Evolutionary conservation across 1,139 yeast genomes (phyloP), one percentile per base, ranked within the genome.

Genomic region (Kluyveromyces sp.): DNA sequence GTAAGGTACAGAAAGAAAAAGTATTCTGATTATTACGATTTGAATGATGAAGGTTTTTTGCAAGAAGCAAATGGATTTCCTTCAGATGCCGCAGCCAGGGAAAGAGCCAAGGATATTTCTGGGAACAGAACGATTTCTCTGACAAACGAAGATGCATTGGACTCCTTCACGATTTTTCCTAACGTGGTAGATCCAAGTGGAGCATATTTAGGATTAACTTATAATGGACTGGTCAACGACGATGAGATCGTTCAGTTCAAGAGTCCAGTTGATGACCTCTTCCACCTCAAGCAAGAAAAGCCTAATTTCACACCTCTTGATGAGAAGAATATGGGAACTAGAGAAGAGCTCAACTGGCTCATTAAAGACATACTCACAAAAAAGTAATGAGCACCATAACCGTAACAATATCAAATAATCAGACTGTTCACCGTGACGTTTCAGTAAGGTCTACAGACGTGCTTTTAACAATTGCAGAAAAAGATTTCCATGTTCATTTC

Each of bases 281-380:
- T 58, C 9, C 54, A 55, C 28, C 58, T 62, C 45, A 45, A 48
- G 20, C 54, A 53, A 7, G 62, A 54, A 32, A 58, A 54, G 42
- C 66, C 65, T 7, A 49, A 53, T 26, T 57, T 56, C 40, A 57
- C 61, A 1, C 62, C 66, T 3, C 38, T 53, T 7, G 63, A 58
- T 41, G 64, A 58, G 29, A 53, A 56, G 43, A 77, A 75, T 55
- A 65, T 77, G 33, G 89, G 89, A 4, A 70, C 81, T 0, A 72
- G 77, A 20, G 83, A 81, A 49, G 94, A 83, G 57, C 66, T 83
- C 49, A 77, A 79, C 53, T 78, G 87, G 84, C 68, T 83, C 42
- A 70, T 83, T 36, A 81, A 78, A 63, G 89, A 82, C 48, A 65
- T 74, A 25, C 50, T 68, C 19, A 57, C 65, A 17, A 59, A 58